phyloP scores from a whole-genome alignment of 2,329 filamentous ascomycete species.

The Pseudomassariella vexata region DNA sequence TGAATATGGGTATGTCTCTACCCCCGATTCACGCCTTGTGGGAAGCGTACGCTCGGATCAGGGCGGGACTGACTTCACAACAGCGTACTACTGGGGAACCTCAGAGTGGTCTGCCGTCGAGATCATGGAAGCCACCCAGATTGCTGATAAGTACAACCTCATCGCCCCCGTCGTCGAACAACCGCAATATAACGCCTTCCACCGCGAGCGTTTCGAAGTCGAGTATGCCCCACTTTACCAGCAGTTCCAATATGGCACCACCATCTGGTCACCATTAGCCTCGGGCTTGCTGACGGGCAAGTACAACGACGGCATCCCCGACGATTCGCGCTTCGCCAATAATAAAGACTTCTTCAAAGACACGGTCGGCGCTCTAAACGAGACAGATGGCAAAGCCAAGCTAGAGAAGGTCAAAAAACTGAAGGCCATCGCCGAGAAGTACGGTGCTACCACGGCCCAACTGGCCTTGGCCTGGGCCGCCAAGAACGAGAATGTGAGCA shows the following conservation, averaged over 20 bases:
- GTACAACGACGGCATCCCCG: slow-evolving; percentile 58
- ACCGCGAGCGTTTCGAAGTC: slow-evolving; percentile 54
- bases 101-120: slow-evolving; percentile 54
- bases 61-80: too few relatives aligned
- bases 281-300: slow-evolving; percentile 56
- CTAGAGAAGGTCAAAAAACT: slow-evolving; percentile 36
- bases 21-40: background rate
- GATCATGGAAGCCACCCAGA: slow-evolving; percentile 51
- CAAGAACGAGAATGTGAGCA: slow-evolving; percentile 48
- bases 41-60: too few relatives aligned
- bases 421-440: slow-evolving; percentile 48
- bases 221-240: slow-evolving; percentile 54
- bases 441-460: slow-evolving; percentile 47
- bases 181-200: slow-evolving; percentile 57
- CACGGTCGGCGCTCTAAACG: too few relatives aligned
- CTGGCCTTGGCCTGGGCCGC: slow-evolving; percentile 48
- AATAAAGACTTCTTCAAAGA: slow-evolving; percentile 55
- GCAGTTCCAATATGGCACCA: slow-evolving; percentile 51
- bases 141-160: slow-evolving; percentile 51
- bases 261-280: slow-evolving; percentile 41
- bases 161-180: slow-evolving; percentile 43
- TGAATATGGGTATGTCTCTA: slow-evolving; percentile 37
- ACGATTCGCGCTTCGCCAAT: slow-evolving; percentile 57
- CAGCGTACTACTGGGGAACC: slow-evolving; percentile 60
- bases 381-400: too few relatives aligned